Conservation (phyloP, 73 alveolate species). For the Symbiodinium natans region DNA sequence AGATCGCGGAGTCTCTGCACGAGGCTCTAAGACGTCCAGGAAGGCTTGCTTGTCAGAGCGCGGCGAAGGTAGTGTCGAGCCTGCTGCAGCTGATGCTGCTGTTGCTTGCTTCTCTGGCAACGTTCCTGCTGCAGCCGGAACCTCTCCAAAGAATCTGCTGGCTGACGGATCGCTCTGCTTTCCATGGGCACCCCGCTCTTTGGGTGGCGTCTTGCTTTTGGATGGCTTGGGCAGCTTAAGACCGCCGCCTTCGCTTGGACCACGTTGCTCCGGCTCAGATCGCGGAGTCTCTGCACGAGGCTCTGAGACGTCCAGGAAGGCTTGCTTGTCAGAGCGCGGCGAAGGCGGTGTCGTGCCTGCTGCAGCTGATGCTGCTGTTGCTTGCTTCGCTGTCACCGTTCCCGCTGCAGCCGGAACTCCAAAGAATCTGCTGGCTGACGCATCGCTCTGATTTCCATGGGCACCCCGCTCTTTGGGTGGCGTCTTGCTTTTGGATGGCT, state of each 20-base stretch:
- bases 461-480: background rate
- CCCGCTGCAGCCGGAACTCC: background rate
- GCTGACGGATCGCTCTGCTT: no score
- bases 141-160: background rate
- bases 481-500: constrained; percentile 45
- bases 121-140: background rate
- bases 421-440: background rate
- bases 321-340: background rate
- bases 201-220: background rate
- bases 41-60: no score
- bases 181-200: background rate
- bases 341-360: background rate
- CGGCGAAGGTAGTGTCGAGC: background rate
- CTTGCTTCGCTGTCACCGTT: background rate
- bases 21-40: no score
- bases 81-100: background rate
- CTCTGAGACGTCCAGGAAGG: no score
- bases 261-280: no score
- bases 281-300: no score
- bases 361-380: background rate
- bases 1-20: no score
- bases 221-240: background rate
- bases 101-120: background rate
- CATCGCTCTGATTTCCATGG: background rate
- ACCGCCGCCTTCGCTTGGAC: background rate